phyloP scores from a whole-genome alignment of 805 yeast species.

The Nakazawaea anatomiae region DNA sequence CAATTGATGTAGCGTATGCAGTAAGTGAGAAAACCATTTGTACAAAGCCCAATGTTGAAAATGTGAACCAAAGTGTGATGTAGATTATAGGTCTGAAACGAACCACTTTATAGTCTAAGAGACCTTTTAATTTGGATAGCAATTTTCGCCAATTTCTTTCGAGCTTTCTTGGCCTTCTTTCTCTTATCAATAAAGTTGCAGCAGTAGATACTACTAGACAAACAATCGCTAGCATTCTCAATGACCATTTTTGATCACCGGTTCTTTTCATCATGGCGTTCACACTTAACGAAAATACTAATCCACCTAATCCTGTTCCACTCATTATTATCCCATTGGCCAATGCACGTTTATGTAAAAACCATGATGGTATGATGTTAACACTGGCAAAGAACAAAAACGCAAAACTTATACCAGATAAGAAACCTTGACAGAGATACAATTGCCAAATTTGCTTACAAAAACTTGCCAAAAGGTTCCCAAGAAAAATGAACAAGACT shows the following conservation, averaged over 20 bases:
- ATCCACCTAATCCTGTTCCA: conserved; percentile 53
- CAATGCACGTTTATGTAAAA: conserved; percentile 33
- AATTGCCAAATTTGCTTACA: conserved; percentile 36
- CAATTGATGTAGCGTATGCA: conserved; percentile 41
- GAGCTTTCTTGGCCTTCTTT: background rate
- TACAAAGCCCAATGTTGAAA: conserved; percentile 22
- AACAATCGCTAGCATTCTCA: conserved; percentile 37
- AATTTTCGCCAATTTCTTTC: background rate
- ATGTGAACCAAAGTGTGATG: conserved; percentile 22
- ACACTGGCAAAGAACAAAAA: conserved; percentile 27
- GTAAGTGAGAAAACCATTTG: conserved; percentile 38
- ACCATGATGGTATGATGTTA: conserved; percentile 44
- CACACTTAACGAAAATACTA: conserved; percentile 35
- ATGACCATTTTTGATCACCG: conserved; percentile 41
- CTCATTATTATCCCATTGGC: conserved; percentile 44
- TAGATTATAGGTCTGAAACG: background rate
- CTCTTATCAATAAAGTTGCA: conserved; percentile 9
- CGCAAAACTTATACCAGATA: conserved; percentile 38
- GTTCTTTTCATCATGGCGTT: conserved; percentile 34
- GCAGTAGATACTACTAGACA: conserved; percentile 19
- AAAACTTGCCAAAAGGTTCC: conserved; percentile 39
- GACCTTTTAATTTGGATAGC: background rate
- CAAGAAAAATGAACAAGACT: conserved; percentile 30
- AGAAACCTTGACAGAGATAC: conserved; percentile 42
- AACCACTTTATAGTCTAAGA: background rate